Conservation (phyloP, 768 basidiomycete species). For the Kwoniella bestiolae region DNA sequence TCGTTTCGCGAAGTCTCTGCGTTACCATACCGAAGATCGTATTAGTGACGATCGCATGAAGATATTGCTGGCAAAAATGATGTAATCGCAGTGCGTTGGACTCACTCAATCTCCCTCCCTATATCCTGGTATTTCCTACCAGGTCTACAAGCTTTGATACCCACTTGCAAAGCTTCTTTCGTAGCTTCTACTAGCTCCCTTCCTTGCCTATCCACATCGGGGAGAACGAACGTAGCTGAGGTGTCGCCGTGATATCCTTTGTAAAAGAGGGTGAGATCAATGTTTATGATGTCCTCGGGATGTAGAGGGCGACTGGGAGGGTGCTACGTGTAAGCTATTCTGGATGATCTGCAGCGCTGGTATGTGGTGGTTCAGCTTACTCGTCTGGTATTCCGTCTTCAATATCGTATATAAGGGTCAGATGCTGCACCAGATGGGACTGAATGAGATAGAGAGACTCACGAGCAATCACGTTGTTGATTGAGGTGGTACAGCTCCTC, state of each 20-base stretch:
- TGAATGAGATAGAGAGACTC: constrained; percentile 18
- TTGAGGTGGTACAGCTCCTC: constrained; percentile 78
- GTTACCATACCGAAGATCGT: not conserved
- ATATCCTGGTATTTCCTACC: constrained; percentile 71
- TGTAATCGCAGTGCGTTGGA: not conserved
- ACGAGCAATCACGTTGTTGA: constrained; percentile 81
- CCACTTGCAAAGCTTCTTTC: constrained; percentile 68
- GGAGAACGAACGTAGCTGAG: constrained; percentile 79
- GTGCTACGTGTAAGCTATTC: not conserved
- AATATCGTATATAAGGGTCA: too few species aligned
- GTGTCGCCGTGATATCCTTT: constrained; percentile 89
- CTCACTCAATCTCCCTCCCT: constrained; percentile 67
- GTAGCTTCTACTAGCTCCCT: constrained; percentile 69
- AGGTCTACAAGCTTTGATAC: constrained; percentile 75
- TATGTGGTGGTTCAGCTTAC: constrained; percentile 63
- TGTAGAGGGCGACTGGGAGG: constrained; percentile 71
- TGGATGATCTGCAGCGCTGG: too few species aligned
- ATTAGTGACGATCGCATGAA: not conserved
- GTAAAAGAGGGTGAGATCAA: constrained; percentile 84
- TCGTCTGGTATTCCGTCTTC: constrained; percentile 84
- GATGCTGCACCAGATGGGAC: not conserved
- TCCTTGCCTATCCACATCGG: constrained; percentile 74
- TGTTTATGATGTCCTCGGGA: constrained; percentile 82
- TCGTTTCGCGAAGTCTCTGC: constrained; percentile 42
- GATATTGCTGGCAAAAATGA: not conserved